Evolutionary conservation across 257 asterid genomes (phyloP), one percentile per base, ranked within the genome.

Genomic region (Nicotiana sylvestris): DNA sequence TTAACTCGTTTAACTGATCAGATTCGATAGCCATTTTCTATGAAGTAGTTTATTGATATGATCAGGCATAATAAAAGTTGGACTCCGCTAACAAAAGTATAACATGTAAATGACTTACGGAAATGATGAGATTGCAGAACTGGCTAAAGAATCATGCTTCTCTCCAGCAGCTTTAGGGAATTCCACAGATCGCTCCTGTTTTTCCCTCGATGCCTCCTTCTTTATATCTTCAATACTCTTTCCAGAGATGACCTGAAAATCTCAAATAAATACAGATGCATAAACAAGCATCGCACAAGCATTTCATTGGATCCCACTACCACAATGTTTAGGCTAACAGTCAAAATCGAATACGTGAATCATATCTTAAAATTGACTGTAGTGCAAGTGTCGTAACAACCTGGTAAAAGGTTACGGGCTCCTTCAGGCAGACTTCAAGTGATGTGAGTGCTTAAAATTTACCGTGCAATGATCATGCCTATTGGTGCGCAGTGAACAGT

Each of bases 211-310:
- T 81, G 89, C 91, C 32, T 85, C 94, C 85, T 85, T 82, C 87
- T 90, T 88, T 78, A 93, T 93, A 84, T 93, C 91, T 70, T 93
- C 92, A 86, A 91, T 85, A 87, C 89, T 89, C 85, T 93, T 91
- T 74, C 96, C 94, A 87, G 90, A 86, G 57, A 82, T 89, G 89
- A 91, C 82, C 93, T 93, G 85, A 32, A 86, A 67, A 70, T 32
- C 62, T 61, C 80, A 78, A 49, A 68, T 43, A 30, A 82, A 77
- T 58, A 68, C 5, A 58, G 49, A 13, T 25, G 25, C 55, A 67
- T 29, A 81, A 51, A 67, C 77, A 39, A 12, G 32, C 78, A 81
- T 9, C 2, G 9, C 8, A 46, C 49, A 37, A 62, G 61, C 77
- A 81, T 29, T 62, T 81, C 39, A 27, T 49, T 49, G 43, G 43